phyloP scores from a whole-genome alignment of 2,329 filamentous ascomycete genomes.

The Hypoxylon sp. region DNA sequence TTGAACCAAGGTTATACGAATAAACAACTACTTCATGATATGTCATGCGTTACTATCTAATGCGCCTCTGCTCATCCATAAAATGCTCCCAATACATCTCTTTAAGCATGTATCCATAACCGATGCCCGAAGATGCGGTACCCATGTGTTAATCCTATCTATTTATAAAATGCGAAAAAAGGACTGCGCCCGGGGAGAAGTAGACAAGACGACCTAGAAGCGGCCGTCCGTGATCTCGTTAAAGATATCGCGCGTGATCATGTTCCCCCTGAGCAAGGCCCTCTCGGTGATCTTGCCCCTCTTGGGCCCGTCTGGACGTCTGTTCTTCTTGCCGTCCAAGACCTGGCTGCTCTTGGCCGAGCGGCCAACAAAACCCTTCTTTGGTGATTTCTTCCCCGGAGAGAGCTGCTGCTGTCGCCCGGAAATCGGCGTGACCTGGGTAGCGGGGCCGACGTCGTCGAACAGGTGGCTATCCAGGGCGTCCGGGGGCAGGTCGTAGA shows the following conservation, averaged over 20 bases:
- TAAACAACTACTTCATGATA: not conserved
- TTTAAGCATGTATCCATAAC: conserved; percentile 19
- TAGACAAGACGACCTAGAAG: conserved; percentile 23
- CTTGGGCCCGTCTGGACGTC: conserved; percentile 58
- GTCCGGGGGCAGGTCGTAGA: conserved; percentile 72
- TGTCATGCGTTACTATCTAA: not conserved
- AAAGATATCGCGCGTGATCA: conserved; percentile 77
- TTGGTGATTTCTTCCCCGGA: conserved; percentile 38
- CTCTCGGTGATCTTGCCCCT: conserved; percentile 66
- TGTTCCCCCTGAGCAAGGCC: conserved; percentile 69
- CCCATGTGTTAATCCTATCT: no score
- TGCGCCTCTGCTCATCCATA: not conserved
- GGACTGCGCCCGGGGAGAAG: not conserved
- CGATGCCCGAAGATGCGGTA: conserved; percentile 8
- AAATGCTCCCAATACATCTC: not conserved
- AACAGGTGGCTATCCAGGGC: conserved; percentile 75
- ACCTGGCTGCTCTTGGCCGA: conserved; percentile 16
- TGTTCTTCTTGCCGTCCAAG: conserved; percentile 53
- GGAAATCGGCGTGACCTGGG: conserved; percentile 55
- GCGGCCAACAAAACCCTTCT: conserved; percentile 38
- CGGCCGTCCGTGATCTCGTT: conserved; percentile 67
- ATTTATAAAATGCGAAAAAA: no score
- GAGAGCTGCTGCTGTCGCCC: conserved; percentile 28
- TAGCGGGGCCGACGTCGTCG: conserved; percentile 57
- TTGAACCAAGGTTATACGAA: not conserved